A percentile compares a stretch with the other conserved stretches of the same genome.
phyloP scores from a whole-genome alignment of 148 eudicot species.

The Rhododendron mucronatum region DNA sequence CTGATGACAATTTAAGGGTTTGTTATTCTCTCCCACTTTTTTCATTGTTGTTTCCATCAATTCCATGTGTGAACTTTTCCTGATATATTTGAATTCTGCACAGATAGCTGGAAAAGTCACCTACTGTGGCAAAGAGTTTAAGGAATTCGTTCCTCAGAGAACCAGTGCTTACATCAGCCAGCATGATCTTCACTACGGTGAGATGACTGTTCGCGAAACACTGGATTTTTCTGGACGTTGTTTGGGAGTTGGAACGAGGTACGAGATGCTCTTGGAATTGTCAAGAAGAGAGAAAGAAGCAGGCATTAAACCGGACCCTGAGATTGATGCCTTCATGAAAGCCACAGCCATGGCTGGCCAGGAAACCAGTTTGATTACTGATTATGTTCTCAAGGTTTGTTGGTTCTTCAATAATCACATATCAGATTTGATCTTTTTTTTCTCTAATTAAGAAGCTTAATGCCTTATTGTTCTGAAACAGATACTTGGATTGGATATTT shows the following conservation, averaged over 20 bases:
- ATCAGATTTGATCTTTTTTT: background rate
- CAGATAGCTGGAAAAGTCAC: slow-evolving; percentile 31
- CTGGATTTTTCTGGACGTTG: slow-evolving; percentile 37
- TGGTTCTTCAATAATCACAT: background rate
- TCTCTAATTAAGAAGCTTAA: background rate
- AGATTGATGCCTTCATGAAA: slow-evolving; percentile 35
- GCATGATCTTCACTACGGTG: slow-evolving; percentile 35
- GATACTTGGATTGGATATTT: background rate
- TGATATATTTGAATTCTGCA: background rate
- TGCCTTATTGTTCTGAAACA: background rate
- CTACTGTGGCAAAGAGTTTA: slow-evolving; percentile 32
- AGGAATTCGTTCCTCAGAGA: slow-evolving; percentile 36
- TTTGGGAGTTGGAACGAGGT: slow-evolving; percentile 36
- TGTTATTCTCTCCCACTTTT: background rate
- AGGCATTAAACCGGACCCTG: slow-evolving; percentile 29
- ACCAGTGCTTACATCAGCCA: slow-evolving; percentile 37
- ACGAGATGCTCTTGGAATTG: slow-evolving; percentile 24
- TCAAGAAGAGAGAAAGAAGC: slow-evolving; percentile 30
- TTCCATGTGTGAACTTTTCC: background rate
- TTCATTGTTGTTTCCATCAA: background rate
- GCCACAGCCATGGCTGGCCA: slow-evolving; percentile 27
- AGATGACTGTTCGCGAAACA: slow-evolving; percentile 39
- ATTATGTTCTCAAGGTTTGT: slow-evolving; percentile 38
- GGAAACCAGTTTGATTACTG: slow-evolving; percentile 32
- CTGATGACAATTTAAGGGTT: slow-evolving; percentile 25